These are phyloP conservation scores for Fusarium circinatum DNA, from an alignment of 2,329 filamentous ascomycete genomes.

Conservation along the genomic window DNA sequence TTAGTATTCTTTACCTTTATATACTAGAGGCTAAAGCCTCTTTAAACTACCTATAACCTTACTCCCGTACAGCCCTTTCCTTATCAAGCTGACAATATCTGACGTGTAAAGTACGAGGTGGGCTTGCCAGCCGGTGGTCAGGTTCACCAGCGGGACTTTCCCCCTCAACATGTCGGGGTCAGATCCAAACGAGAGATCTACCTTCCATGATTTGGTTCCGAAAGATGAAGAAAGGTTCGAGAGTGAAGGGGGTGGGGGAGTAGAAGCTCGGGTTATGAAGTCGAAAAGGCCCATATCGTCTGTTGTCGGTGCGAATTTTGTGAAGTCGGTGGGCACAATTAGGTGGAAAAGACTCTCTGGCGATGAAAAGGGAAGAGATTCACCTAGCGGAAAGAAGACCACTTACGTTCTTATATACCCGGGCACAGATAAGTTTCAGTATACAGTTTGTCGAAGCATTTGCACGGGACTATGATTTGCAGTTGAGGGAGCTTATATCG, in stretches of 20 bases:
- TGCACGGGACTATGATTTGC: fast-evolving
- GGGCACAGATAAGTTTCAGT: fast-evolving
- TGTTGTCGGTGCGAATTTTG: fast-evolving
- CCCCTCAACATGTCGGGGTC: fast-evolving
- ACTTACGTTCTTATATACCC: neutral
- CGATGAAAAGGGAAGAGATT: fast-evolving
- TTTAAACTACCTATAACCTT: no score
- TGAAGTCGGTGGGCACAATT: fast-evolving
- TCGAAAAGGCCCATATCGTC: neutral
- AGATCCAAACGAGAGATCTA: fast-evolving
- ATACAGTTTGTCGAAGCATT: fast-evolving
- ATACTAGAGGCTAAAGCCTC: no score
- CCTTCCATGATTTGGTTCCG: neutral
- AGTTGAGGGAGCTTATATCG: fast-evolving
- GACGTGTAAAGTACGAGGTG: fast-evolving
- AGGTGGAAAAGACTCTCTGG: neutral
- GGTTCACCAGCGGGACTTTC: fast-evolving
- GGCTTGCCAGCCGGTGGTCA: fast-evolving
- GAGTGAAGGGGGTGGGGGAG: neutral
- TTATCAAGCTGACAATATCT: neutral
- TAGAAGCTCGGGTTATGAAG: neutral
- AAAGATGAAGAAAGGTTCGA: no score
- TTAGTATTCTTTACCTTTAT: no score
- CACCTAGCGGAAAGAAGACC: fast-evolving
- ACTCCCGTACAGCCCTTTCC: neutral